A percentile compares a stretch with the other conserved stretches of the same genome.
Conservation (phyloP, 768 basidiomycete species). For the Panaeolus cyanescens region DNA sequence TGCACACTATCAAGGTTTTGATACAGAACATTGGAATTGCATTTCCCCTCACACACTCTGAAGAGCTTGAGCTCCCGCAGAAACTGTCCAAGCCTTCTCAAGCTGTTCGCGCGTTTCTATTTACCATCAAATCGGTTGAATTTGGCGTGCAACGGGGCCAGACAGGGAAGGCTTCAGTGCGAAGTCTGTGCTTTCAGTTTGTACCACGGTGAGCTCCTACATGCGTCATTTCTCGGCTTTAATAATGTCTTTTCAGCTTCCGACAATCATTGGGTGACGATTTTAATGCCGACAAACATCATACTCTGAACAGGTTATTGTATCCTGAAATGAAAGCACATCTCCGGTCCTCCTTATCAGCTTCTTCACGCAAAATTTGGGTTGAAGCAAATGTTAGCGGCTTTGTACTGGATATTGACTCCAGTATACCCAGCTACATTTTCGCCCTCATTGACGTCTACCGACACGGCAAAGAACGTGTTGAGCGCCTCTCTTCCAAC, state of each 20-base stretch:
- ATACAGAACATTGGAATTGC: conserved; percentile 83
- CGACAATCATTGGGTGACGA: conserved; percentile 70
- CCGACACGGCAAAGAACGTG: conserved; percentile 74
- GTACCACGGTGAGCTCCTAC: conserved; percentile 58
- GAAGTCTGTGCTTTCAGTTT: conserved; percentile 83
- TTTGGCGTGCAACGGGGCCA: conserved; percentile 78
- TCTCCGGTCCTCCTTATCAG: conserved; percentile 56
- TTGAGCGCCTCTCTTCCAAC: conserved; percentile 64
- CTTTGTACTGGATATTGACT: conserved; percentile 83
- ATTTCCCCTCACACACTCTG: conserved; percentile 76
- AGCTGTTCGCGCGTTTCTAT: conserved; percentile 78
- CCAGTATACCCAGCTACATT: conserved; percentile 74
- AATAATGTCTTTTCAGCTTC: conserved; percentile 55
- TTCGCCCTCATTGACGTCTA: conserved; percentile 88
- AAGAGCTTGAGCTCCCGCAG: conserved; percentile 53
- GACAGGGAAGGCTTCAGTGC: conserved; percentile 74
- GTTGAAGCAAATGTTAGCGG: conserved; percentile 76
- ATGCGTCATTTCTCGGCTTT: conserved; percentile 5
- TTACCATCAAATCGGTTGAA: conserved; percentile 74
- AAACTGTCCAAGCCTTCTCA: conserved; percentile 38
- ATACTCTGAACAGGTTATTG: conserved; percentile 68
- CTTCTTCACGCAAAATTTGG: conserved; percentile 54
- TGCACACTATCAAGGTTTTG: conserved; percentile 53
- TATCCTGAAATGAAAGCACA: conserved; percentile 85
- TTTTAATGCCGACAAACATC: conserved; percentile 70